Evolutionary conservation across 371 early-diverging fungal genomes (phyloP), one percentile per base, ranked within the genome.

Genomic region (Mucor mucedo): DNA sequence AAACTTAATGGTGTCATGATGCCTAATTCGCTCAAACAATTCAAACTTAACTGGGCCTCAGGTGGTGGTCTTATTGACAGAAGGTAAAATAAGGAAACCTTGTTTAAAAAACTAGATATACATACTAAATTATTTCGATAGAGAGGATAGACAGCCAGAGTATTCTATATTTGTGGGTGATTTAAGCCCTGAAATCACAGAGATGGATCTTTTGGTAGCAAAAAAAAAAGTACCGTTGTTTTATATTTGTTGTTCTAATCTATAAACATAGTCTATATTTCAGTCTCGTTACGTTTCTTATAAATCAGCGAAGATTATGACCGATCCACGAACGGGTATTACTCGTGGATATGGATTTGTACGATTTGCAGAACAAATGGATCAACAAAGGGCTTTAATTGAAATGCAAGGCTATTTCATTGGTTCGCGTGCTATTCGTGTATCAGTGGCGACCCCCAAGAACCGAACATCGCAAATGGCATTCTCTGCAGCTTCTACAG

Each of bases 1-100:
- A 77, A 71, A 2, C 76, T 89, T 63, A 91, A 93, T 75, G 93
- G 93, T 21, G 73, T 83, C 9, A 30, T 79, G 30, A 91, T 95
- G 63, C 94, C 93, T 4, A 86, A 84, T 54, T 85, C 93, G 8
- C 79, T 79, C 70, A 83, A 87, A 45, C 64, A 82, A 35, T 94
- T 94, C 80, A 89, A 88, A 55, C 84, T 95, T 45, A 95, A 94
- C 79, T 94, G 95, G 95, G 93, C 96, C 11, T 81, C 87, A 9
- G 93, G 93, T 11, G 88, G 86, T 35, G 84, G 79, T 33, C 28
- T 75, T 16, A 71, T 52, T 47, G 73, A 72, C 38, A 70, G 68
- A 56, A 73, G 60, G 72, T 72, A 42, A 42, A 28, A 4, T 5
- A 9, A 30, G 3, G 4, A 41, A 38, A 9, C 29, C 45, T 28